These are phyloP conservation scores for Komagataella pastoris DNA, from an alignment of 805 yeast genomes.

Conservation along the genomic window DNA sequence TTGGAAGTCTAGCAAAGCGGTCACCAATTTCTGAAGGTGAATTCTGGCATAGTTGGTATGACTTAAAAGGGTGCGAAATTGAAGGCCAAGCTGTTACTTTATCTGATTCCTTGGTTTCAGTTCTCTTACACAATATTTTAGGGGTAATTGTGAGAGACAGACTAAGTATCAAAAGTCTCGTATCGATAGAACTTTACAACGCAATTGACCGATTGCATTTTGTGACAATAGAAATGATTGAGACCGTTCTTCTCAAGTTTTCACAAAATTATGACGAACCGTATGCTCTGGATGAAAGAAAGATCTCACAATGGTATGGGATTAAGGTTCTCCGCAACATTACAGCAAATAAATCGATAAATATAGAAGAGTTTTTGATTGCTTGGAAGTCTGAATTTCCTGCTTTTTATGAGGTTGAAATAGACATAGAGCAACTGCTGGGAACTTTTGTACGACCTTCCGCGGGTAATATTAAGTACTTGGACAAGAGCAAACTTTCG, in stretches of 20 bases:
- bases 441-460: conserved; percentile 43
- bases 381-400: conserved; percentile 56
- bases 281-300: conserved; percentile 25
- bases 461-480: conserved; percentile 31
- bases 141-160: conserved; percentile 5
- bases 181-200: conserved; percentile 7
- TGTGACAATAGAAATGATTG: conserved; percentile 25
- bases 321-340: conserved; percentile 24
- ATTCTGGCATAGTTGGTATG: conserved; percentile 38
- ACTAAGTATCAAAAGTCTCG: conserved; percentile 5
- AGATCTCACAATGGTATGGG: conserved; percentile 54
- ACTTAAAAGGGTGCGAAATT: conserved; percentile 39
- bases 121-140: conserved; percentile 4
- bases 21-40: conserved; percentile 45
- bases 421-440: conserved; percentile 36
- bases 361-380: conserved; percentile 40
- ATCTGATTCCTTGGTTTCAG: conserved; percentile 5
- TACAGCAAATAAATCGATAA: conserved; percentile 5
- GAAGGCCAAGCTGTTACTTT: conserved; percentile 27
- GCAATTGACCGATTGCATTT: conserved; percentile 7
- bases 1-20: conserved; percentile 21
- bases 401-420: conserved; percentile 43
- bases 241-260: conserved; percentile 38
- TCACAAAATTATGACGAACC: conserved; percentile 11
- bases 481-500: conserved; percentile 37